A percentile compares a stretch with the other conserved stretches of the same genome.
Evolutionary conservation across 23 red algal species (phyloP).

Genomic region (Agarophyton chilense): DNA sequence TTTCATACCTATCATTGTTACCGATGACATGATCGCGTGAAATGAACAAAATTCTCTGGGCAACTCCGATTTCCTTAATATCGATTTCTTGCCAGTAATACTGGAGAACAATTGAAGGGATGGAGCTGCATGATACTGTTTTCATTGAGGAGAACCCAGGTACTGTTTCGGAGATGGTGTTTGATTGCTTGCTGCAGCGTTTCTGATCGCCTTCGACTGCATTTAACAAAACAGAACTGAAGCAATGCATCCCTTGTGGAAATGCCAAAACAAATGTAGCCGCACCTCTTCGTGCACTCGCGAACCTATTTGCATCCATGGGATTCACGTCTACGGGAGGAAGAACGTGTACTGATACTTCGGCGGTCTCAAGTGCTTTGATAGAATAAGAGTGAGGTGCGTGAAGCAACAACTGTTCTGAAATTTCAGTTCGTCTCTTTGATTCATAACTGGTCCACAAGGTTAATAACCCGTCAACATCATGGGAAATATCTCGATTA

Average conservation of each 20-base stretch:
- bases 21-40: neutral
- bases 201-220: neutral
- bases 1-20: neutral
- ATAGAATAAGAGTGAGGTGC: neutral
- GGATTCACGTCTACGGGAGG: neutral
- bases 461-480: neutral
- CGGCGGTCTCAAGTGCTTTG: neutral
- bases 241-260: neutral
- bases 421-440: neutral
- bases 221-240: neutral
- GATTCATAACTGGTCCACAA: conserved; percentile 13
- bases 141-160: neutral
- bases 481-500: neutral
- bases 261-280: neutral
- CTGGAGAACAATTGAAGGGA: neutral
- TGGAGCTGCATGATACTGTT: neutral
- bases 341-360: neutral
- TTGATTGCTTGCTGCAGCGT: neutral
- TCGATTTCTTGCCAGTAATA: neutral
- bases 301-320: neutral
- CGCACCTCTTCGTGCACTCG: neutral
- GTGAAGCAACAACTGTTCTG: neutral
- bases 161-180: neutral
- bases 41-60: neutral
- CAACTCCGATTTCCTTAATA: neutral